Evolutionary conservation across 768 basidiomycete species (phyloP).

Genomic region (Pholiota microspora): DNA sequence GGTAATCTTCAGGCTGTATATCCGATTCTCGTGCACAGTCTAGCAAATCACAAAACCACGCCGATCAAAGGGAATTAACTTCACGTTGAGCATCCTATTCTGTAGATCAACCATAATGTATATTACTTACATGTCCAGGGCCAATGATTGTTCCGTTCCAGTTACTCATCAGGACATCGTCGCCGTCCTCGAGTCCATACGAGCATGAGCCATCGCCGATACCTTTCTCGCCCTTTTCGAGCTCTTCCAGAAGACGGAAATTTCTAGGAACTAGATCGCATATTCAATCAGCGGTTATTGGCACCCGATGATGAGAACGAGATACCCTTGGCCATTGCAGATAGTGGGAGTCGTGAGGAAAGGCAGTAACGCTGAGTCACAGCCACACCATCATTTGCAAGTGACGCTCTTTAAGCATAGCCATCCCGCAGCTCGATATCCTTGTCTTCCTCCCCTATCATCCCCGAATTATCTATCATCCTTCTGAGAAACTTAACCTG

Average conservation of each 20-base stretch:
- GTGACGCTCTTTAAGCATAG: conserved; percentile 10
- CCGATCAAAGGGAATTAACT: neutral
- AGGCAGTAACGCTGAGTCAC: conserved; percentile 20
- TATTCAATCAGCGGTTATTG: neutral
- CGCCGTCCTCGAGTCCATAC: conserved; percentile 92
- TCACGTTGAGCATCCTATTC: neutral
- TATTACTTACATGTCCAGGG: conserved; percentile 82
- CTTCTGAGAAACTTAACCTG: conserved; percentile 7
- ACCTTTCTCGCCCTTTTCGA: conserved; percentile 99
- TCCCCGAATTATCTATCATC: neutral
- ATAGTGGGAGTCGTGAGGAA: conserved; percentile 4
- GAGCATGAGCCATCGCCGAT: conserved; percentile 98
- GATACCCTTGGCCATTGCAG: conserved; percentile 52
- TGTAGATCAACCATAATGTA: neutral
- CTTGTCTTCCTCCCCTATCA: conserved; percentile 1
- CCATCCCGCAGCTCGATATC: conserved; percentile 13
- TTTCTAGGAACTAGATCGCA: conserved; percentile 79
- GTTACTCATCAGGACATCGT: conserved; percentile 96
- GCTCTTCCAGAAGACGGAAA: conserved; percentile 95
- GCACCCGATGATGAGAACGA: neutral
- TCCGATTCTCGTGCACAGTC: conserved; percentile 98
- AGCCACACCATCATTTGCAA: conserved; percentile 23
- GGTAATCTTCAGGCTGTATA: conserved; percentile 90
- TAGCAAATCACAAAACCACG: conserved; percentile 24
- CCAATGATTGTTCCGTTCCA: conserved; percentile 99